Evolutionary conservation across 2,329 filamentous ascomycete genomes (phyloP), one percentile per base, ranked within the genome.

Genomic region (Neonectria faginata): DNA sequence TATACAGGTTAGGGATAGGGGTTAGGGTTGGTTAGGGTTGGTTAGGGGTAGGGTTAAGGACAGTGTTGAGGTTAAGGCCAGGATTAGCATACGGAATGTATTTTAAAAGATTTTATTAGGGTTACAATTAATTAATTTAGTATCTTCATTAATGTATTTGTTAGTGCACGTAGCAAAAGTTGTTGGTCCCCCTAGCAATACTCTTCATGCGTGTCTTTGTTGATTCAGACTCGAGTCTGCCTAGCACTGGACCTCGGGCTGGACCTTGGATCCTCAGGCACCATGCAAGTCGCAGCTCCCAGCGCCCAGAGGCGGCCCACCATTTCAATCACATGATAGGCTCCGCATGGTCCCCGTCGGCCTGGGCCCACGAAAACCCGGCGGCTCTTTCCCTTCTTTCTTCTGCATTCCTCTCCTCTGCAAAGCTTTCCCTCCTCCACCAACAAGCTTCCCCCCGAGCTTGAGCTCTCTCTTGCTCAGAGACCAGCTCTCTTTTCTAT

Each of bases 341-440:
- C 50, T 59, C 14, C 20, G 41, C 25, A 54, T 51, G 62, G 52
- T 29, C 22, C 54, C 63, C 62, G 52, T 52, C 45, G 51, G 55
- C 52, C 62, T 56, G 52, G 68, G 65, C 68, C 70, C 71, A 73
- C 70, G 55, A 63, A 67, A 64, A 56, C 66, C 55, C 60, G 58
- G 57, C 65, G 63, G 57, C 67, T 68, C 66, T 74, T 71, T 69
- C 73, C 63, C 62, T 71, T 60, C 64, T 57, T 69, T 27, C 66
- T 62, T 69, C 33, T 33, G 53, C 57, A 63, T 45, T 69, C 67
- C 67, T 61, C 62, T 63, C 57, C 60, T 71, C 55, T 71, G 29
- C 52, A 61, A 52, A 51, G 56, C 53, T 66, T 65, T 60, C 61
- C 58, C 61, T 65, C 52, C 55, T 58, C 55, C 50, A 53, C 47